These are phyloP conservation scores for Boletus tomentosulus DNA, from an alignment of 768 basidiomycete genomes.

Conservation along the genomic window DNA sequence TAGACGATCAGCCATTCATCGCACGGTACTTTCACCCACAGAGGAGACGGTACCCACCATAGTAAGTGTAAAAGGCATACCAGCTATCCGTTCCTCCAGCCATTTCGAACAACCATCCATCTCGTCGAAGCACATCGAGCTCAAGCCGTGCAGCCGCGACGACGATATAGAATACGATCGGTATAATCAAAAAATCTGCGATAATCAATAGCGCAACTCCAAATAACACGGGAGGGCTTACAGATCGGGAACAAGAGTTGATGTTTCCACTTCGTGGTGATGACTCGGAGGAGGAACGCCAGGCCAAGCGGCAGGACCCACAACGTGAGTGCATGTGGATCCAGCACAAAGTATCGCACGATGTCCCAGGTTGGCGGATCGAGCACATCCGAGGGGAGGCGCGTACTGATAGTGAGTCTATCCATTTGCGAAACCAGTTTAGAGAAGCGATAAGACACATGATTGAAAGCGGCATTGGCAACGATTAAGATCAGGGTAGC, in stretches of 20 bases:
- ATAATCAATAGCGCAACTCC: neutral
- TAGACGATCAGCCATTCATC: neutral
- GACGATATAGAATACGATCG: conserved; percentile 78
- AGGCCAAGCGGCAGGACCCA: conserved; percentile 80
- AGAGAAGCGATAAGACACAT: neutral
- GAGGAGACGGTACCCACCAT: conserved; percentile 44
- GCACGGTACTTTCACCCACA: too few species aligned
- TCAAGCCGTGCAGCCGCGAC: conserved; percentile 60
- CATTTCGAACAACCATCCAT: conserved; percentile 85
- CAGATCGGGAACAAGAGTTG: conserved; percentile 90
- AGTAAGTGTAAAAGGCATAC: conserved; percentile 85
- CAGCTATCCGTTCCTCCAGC: conserved; percentile 41
- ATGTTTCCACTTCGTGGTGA: conserved; percentile 78
- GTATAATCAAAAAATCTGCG: conserved; percentile 77
- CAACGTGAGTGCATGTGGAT: conserved; percentile 57
- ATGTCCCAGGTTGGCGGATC: conserved; percentile 56
- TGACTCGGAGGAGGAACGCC: conserved; percentile 71
- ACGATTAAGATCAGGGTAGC: conserved; percentile 1
- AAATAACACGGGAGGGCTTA: conserved; percentile 31
- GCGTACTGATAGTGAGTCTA: conserved; percentile 81
- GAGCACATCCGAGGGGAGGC: conserved; percentile 76
- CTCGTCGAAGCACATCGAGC: conserved; percentile 51
- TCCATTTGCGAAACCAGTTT: neutral
- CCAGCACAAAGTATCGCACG: conserved; percentile 63
- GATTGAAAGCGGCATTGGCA: neutral